Base-by-base conservation (phyloP, 2,329 filamentous ascomycete genomes). In the Sporothrix pallida region DNA sequence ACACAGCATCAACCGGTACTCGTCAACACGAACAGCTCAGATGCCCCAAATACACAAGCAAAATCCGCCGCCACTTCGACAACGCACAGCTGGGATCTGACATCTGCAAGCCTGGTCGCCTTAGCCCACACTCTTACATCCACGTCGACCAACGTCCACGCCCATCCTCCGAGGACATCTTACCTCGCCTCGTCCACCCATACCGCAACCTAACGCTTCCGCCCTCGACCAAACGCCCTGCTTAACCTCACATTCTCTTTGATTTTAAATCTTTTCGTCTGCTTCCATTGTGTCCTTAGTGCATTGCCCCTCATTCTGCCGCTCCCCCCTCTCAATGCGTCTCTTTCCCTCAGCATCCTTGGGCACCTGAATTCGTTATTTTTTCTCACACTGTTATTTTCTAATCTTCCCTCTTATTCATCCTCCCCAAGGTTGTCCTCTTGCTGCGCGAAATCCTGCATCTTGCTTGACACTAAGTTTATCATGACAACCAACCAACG, bases 401-500 rank as follows among this genome's bases (percentile, higher is more conserved):
- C 62, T 71, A 50, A n/a, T 52, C 71, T 71, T 69, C 60, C 42
- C 50, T 60, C 65, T 63, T 68, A 67, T 70, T 52, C 72, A 44
- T 58, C 31, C 60, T 62, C 52, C 42, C 58, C 54, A 26, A 63
- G 48, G 26, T 10, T 65, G 69, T 37, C 54, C 62, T 67, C 68
- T 50, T 71, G 60, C 75, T 77, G 77, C 77, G 75, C 75, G 62
- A 74, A 74, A 74, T 75, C 75, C 75, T 74, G 74, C 76, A 78
- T 76, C 78, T 78, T 75, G 52, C 76, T 74, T 78, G 74, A 76
- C 75, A 78, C 78, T 78, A 77, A 80, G 77, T 82, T 78, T 85
- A 86, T 84, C 83, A 86, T 85, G 84, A 84, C 81, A 80, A 82
- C 80, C 81, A 82, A 83, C 80, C 82, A 79, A 79, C 81, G 78